A percentile compares a stretch with the other conserved stretches of the same genome.
These are phyloP conservation scores for Citeromyces matritensis DNA, from an alignment of 805 yeast species.

Conservation along the genomic window DNA sequence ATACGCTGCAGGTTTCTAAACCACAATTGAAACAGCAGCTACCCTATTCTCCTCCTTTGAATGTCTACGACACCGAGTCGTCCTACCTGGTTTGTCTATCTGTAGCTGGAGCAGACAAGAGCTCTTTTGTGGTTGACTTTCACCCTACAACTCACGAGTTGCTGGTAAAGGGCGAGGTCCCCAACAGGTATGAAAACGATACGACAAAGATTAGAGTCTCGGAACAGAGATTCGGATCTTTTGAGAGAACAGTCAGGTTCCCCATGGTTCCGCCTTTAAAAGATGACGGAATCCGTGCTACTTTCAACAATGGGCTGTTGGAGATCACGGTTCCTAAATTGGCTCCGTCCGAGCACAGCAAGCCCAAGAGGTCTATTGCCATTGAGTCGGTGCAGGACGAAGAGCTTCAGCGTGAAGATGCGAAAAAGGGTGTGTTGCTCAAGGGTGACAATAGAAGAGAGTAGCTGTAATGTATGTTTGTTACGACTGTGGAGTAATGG, in stretches of 20 bases:
- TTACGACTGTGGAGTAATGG: too few species aligned
- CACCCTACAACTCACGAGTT: conserved; percentile 43
- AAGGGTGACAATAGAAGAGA: too few species aligned
- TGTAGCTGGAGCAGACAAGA: conserved; percentile 42
- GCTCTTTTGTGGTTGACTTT: conserved; percentile 37
- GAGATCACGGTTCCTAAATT: conserved; percentile 36
- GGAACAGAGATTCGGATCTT: conserved; percentile 40
- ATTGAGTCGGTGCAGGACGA: conserved; percentile 35
- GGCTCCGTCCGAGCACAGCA: conserved; percentile 11
- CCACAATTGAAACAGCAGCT: conserved; percentile 22
- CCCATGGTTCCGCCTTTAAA: conserved; percentile 35
- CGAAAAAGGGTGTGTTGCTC: too few species aligned
- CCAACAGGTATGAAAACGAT: conserved; percentile 17
- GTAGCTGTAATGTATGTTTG: too few species aligned
- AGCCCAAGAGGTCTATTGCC: conserved; percentile 25
- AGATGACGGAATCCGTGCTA: conserved; percentile 39
- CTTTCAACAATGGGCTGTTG: conserved; percentile 35
- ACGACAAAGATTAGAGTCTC: conserved; percentile 21
- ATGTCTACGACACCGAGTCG: conserved; percentile 34
- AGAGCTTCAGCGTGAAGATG: conserved; percentile 15
- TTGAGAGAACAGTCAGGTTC: conserved; percentile 40
- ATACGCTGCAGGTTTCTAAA: conserved; percentile 27
- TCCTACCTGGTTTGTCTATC: conserved; percentile 32
- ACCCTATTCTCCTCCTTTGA: conserved; percentile 45
- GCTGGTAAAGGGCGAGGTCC: conserved; percentile 32